Percentiles rank a stretch among this genome's conserved stretches.
Evolutionary conservation across 169 alveolate genomes (phyloP).

Genomic region (Plasmodium blacklocki): DNA sequence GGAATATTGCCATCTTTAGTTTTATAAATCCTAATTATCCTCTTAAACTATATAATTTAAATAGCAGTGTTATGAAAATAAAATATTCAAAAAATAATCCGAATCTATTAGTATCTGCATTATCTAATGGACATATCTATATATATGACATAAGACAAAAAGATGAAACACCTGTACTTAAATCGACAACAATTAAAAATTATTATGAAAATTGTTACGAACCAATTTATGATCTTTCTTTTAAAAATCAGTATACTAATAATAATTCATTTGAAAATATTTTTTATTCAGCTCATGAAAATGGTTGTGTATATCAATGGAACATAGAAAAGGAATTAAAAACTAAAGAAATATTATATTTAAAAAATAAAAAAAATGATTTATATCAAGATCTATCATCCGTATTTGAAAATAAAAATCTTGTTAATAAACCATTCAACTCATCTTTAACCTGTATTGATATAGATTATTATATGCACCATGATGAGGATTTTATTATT

Average conservation of each 20-base stretch:
- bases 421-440: slow-evolving; percentile 46
- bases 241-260: slow-evolving; percentile 24
- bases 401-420: slow-evolving; percentile 68
- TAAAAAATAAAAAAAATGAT: slow-evolving; percentile 72
- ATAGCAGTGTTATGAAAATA: slow-evolving; percentile 65
- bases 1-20: slow-evolving; percentile 70
- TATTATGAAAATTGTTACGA: slow-evolving; percentile 66
- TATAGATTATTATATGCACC: slow-evolving; percentile 60
- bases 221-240: slow-evolving; percentile 65
- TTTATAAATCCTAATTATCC: slow-evolving; percentile 69
- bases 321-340: slow-evolving; percentile 63
- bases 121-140: slow-evolving; percentile 55
- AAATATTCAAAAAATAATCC: slow-evolving; percentile 57
- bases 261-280: slow-evolving; percentile 26
- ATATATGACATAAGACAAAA: slow-evolving; percentile 63
- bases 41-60: slow-evolving; percentile 37
- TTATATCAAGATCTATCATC: slow-evolving; percentile 63
- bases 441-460: slow-evolving; percentile 67
- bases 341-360: slow-evolving; percentile 65
- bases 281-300: slow-evolving; percentile 76
- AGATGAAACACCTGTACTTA: slow-evolving; percentile 29
- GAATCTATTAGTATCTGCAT: slow-evolving; percentile 66
- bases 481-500: slow-evolving; percentile 66
- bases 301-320: slow-evolving; percentile 72
- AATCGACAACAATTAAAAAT: slow-evolving; percentile 56